Percentiles rank a stretch among this genome's conserved stretches.
Evolutionary conservation across 2,329 filamentous ascomycete species (phyloP).

Genomic region (Ophiostoma pallidulum): DNA sequence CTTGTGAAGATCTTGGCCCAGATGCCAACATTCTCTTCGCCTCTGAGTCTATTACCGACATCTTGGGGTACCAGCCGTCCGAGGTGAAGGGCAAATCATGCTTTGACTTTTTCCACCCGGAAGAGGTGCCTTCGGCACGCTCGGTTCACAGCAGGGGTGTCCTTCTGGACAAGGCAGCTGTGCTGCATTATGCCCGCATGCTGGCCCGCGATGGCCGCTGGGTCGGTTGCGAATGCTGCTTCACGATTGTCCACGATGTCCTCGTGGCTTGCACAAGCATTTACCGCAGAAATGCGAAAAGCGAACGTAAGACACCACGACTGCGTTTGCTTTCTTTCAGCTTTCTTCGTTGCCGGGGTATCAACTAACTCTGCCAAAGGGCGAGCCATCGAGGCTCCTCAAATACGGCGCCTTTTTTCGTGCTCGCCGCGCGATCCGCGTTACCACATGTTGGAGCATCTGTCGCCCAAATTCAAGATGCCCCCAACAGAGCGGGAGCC

Average conservation of each 20-base stretch:
- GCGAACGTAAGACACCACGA: constrained; percentile 58
- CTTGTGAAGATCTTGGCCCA: constrained; percentile 52
- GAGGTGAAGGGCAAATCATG: constrained; percentile 68
- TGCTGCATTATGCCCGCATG: constrained; percentile 70
- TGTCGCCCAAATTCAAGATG: constrained; percentile 70
- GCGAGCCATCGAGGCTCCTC: constrained; percentile 65
- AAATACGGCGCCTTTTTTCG: constrained; percentile 70
- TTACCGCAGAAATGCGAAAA: constrained; percentile 59
- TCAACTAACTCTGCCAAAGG: constrained; percentile 38
- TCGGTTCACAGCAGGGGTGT: constrained; percentile 64
- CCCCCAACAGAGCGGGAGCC: constrained; percentile 62
- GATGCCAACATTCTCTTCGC: constrained; percentile 75
- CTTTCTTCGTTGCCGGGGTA: not conserved
- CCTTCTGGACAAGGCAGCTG: constrained; percentile 72
- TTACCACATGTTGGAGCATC: constrained; percentile 81
- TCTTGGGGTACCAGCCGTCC: constrained; percentile 67
- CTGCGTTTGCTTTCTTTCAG: constrained; percentile 15
- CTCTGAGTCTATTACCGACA: constrained; percentile 74
- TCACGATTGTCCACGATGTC: constrained; percentile 81
- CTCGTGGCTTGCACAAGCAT: constrained; percentile 77
- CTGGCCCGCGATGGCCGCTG: constrained; percentile 59
- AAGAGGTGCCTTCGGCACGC: constrained; percentile 67
- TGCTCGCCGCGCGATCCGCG: constrained; percentile 74
- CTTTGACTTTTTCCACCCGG: constrained; percentile 80
- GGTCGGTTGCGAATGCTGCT: constrained; percentile 79